Evolutionary conservation across 1,284 basidiomycete species (phyloP).

Genomic region (Trichosporon coremiiforme): DNA sequence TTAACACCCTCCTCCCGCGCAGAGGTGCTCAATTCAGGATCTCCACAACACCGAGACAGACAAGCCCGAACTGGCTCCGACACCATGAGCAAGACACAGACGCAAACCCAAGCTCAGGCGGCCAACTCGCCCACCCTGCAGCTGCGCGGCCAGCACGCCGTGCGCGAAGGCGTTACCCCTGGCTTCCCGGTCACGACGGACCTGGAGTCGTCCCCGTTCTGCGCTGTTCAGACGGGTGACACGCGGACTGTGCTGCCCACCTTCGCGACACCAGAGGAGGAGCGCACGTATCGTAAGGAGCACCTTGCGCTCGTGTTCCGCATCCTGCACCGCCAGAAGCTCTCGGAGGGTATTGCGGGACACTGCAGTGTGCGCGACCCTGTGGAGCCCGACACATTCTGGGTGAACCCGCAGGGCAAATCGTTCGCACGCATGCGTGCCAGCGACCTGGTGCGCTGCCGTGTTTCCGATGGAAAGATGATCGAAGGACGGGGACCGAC

Average conservation of each 20-base stretch:
- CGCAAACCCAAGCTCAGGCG: neutral
- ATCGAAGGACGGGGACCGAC: conserved; percentile 43
- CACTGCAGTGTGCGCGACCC: conserved; percentile 50
- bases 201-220: conserved; percentile 40
- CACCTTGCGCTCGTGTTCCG: conserved; percentile 50
- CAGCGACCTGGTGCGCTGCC: conserved; percentile 43
- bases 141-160: conserved; percentile 22
- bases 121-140: conserved; percentile 24
- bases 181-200: conserved; percentile 43
- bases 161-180: conserved; percentile 23
- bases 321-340: conserved; percentile 41
- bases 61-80: neutral
- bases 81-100: conserved; percentile 11
- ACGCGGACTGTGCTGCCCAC: conserved; percentile 43
- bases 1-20: neutral
- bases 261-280: conserved; percentile 40
- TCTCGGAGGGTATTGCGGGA: conserved; percentile 49
- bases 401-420: conserved; percentile 51
- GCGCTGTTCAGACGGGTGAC: conserved; percentile 40
- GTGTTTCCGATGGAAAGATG: conserved; percentile 39
- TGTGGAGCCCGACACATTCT: conserved; percentile 50
- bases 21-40: neutral
- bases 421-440: conserved; percentile 46
- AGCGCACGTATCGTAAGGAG: conserved; percentile 47
- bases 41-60: neutral